Evolutionary conservation across 495 filamentous ascomycete species (phyloP), one percentile per base, ranked within the genome.

Genomic region (Thermochaetoides thermophila): DNA sequence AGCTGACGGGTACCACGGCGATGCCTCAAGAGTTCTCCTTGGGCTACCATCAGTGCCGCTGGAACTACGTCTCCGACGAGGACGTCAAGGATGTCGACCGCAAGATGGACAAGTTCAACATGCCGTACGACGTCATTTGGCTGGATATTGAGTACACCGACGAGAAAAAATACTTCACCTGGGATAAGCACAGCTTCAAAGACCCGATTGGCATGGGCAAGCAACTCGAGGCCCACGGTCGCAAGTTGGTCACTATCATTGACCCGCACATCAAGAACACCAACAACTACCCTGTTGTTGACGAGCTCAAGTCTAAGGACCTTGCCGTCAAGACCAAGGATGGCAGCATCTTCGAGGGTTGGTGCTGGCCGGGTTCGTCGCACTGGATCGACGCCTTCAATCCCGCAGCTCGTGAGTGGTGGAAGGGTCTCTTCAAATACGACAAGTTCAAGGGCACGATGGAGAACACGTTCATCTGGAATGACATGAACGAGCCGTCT

Each of bases 401-500:
- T 46, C 84, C 87, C 16, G 76, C 74, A 2, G 80, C 84, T 17
- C 68, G 74, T 30, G 69, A 74, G 30, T 97, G 91, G 91, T 97
- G 89, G 89, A 72, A 68, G 27, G 55, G 63, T 9, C 71, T 95
- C 6, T 94, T 91, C 68, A 78, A 80, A 41, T 94, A 84, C 46
- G 75, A 83, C 49, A 68, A 56, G 27, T 95, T 91, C 65, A 80
- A 81, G 51, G 84, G 82, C 29, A 76, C 83, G 3, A 65, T 76
- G 44, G 57, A 74, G 23, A 96, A 94, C 49, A 71, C 78, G 3
- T 94, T 83, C 61, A 76, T 96, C 50, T 97, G 89, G 89, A 97
- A 97, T 55, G 89, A 97, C 50, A 97, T 97, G 89, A 97, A 95
- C 46, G 89, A 97, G 59, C 89, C 89, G 0, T 95, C 89, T 0